Percentiles rank a stretch among this genome's conserved stretches.
Conservation (phyloP, 345 rosid genomes). For the Ceriops decandra region DNA sequence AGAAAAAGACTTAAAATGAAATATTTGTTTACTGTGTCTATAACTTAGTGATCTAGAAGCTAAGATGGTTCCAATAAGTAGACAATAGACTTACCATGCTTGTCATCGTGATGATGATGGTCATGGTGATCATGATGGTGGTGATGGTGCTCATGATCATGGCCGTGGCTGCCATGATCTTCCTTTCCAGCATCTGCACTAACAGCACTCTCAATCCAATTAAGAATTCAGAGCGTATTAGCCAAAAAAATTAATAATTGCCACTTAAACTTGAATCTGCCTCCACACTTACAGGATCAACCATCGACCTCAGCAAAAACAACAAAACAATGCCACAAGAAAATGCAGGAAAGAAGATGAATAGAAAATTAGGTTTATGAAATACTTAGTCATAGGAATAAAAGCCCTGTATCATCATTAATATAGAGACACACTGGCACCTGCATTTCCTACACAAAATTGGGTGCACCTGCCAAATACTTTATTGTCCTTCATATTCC, state of each 20-base stretch:
- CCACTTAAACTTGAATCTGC: neutral
- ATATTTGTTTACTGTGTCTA: no score
- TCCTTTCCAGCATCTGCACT: slow-evolving; percentile 49
- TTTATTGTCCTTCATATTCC: no score
- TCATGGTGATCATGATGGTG: slow-evolving; percentile 42
- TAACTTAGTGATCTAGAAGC: neutral
- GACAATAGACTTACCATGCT: neutral
- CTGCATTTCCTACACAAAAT: neutral
- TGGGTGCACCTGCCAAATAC: neutral
- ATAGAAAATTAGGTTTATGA: neutral
- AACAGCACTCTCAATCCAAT: slow-evolving; percentile 82
- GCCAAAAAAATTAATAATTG: slow-evolving; percentile 7
- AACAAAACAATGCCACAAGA: neutral
- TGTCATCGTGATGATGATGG: slow-evolving; percentile 62
- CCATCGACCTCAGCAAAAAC: neutral
- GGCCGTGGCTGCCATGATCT: slow-evolving; percentile 44
- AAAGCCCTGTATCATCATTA: neutral
- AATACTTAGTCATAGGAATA: neutral
- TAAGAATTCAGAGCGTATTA: slow-evolving; percentile 18
- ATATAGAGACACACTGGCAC: neutral
- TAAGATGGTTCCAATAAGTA: neutral
- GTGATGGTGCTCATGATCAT: slow-evolving; percentile 25
- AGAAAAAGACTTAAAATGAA: no score
- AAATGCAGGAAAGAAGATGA: neutral
- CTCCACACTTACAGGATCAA: neutral